phyloP scores from a whole-genome alignment of 2,329 filamentous ascomycete genomes.

The Didymellaceae sp. region DNA sequence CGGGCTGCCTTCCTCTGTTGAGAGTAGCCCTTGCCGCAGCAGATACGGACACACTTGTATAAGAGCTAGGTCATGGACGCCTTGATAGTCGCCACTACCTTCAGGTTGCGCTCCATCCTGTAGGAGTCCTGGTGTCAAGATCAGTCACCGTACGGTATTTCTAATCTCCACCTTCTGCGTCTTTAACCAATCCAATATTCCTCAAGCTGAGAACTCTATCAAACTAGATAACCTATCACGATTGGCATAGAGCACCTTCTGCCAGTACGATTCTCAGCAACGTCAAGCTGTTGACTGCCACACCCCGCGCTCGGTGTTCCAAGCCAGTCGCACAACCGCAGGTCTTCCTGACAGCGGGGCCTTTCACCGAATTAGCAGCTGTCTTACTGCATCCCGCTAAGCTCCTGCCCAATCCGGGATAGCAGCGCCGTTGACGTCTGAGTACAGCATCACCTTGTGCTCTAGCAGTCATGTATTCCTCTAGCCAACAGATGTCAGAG shows the following conservation, averaged over 20 bases:
- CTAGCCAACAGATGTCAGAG: slow-evolving; percentile 7
- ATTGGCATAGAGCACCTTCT: not conserved
- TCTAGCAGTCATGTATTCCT: not conserved
- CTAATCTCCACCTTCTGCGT: not conserved
- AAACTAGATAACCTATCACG: not conserved
- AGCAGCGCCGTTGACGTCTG: slow-evolving; percentile 2
- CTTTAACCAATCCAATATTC: not conserved
- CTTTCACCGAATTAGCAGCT: slow-evolving; percentile 13
- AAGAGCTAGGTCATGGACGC: slow-evolving; percentile 6
- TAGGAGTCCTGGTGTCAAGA: not conserved
- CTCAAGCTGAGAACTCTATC: not conserved
- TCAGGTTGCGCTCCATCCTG: not conserved
- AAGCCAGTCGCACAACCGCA: slow-evolving; percentile 4
- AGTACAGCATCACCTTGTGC: not conserved
- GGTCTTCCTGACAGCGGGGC: slow-evolving; percentile 7
- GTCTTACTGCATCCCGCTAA: slow-evolving; percentile 12
- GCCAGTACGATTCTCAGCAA: not conserved
- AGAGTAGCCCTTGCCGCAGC: slow-evolving; percentile 14
- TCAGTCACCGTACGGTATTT: not conserved
- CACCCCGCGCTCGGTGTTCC: not conserved
- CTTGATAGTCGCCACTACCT: slow-evolving; percentile 2
- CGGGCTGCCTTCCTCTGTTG: slow-evolving; percentile 17
- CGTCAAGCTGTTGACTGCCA: not conserved
- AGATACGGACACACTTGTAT: slow-evolving; percentile 13
- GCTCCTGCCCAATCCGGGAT: slow-evolving; percentile 7